Conservation (phyloP, 192 early-diverging fungal genomes). For the Linnemannia zychae region DNA sequence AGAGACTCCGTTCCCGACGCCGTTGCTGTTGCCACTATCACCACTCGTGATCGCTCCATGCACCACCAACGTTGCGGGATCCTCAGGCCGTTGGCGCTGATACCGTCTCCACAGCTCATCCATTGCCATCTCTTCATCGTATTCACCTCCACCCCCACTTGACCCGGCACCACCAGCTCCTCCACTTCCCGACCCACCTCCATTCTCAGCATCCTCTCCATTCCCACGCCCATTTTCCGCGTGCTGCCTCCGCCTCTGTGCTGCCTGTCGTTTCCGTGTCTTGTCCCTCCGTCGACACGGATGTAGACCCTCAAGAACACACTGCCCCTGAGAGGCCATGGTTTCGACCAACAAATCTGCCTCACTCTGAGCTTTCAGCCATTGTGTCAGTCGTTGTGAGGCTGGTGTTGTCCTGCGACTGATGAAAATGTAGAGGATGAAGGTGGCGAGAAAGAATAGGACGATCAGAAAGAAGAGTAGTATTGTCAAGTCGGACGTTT, state of each 20-base stretch:
- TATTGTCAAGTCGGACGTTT: conserved; percentile 36
- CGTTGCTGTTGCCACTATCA: background rate
- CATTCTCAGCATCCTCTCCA: conserved; percentile 12
- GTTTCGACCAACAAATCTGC: conserved; percentile 71
- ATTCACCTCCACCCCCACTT: conserved; percentile 33
- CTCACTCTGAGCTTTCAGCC: conserved; percentile 70
- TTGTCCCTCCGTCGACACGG: conserved; percentile 64
- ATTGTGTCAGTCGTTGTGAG: conserved; percentile 64
- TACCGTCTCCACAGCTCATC: conserved; percentile 38
- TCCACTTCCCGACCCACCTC: no score
- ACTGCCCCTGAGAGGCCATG: conserved; percentile 62
- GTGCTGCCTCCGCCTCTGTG: conserved; percentile 30
- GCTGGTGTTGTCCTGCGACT: conserved; percentile 64
- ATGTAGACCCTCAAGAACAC: conserved; percentile 62
- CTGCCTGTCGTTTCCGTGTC: conserved; percentile 13
- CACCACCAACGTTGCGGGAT: background rate
- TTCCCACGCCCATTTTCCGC: conserved; percentile 24
- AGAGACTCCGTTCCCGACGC: background rate
- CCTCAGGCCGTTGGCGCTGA: conserved; percentile 17
- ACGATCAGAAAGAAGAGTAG: conserved; percentile 66
- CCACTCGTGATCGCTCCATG: background rate
- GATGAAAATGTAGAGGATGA: conserved; percentile 66
- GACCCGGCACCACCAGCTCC: background rate
- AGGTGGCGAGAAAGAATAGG: conserved; percentile 59
- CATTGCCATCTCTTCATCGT: conserved; percentile 9